A percentile compares a stretch with the other conserved stretches of the same genome.
These are phyloP conservation scores for Leishmania arabica DNA, from an alignment of 208 protist genomes.

Conservation along the genomic window DNA sequence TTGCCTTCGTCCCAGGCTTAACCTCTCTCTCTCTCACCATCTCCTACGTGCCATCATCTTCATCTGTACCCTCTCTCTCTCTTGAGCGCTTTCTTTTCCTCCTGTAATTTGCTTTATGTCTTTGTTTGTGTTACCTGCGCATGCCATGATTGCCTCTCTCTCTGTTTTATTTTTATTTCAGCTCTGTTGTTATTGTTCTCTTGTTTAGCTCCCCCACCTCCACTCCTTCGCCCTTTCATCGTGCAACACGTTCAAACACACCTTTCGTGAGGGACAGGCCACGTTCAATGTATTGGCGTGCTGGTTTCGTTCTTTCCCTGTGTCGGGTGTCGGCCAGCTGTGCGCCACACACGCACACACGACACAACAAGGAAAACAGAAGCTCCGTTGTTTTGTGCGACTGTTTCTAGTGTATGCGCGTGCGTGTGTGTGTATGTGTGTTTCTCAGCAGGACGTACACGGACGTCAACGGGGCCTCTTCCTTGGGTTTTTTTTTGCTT, in stretches of 20 bases:
- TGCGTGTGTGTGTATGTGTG: not conserved
- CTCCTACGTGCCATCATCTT: not conserved
- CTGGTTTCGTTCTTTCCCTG: no score
- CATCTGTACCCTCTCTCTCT: not conserved
- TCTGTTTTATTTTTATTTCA: not conserved
- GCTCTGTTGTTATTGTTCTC: not conserved
- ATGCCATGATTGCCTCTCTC: not conserved
- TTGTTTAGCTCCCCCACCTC: not conserved
- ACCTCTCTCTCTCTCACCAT: not conserved
- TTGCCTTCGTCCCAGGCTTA: slow-evolving; percentile 1
- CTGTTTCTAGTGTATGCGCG: not conserved
- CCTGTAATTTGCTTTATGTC: not conserved
- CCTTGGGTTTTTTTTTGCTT: not conserved
- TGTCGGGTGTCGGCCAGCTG: not conserved
- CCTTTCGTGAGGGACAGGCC: not conserved
- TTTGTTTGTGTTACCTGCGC: not conserved
- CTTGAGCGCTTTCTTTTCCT: slow-evolving; percentile 1
- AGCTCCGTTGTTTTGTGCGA: not conserved
- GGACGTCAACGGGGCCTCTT: not conserved
- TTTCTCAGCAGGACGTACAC: not conserved
- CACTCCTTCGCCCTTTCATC: not conserved
- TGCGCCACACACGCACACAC: not conserved
- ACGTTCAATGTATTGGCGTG: not conserved
- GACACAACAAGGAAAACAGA: not conserved
- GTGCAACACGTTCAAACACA: not conserved